Percentiles rank a stretch among this genome's conserved stretches.
Evolutionary conservation across 1,139 yeast species (phyloP).

Genomic region (Saccharomyces pastorianus): DNA sequence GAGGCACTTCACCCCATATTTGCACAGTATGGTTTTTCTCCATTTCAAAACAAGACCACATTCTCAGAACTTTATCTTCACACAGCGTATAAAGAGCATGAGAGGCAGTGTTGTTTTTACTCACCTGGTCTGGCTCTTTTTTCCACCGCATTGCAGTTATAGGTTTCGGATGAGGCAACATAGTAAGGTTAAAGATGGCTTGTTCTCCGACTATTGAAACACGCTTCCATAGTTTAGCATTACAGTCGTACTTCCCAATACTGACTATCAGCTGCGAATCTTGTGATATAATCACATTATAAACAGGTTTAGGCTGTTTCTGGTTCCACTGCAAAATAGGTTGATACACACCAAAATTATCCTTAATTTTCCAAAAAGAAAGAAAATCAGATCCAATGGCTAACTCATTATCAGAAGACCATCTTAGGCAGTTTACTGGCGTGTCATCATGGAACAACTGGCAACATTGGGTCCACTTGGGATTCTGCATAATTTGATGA

Average conservation of each 20-base stretch:
- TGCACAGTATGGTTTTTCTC: constrained; percentile 51
- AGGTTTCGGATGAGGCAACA: constrained; percentile 55
- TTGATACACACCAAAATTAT: constrained; percentile 39
- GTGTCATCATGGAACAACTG: constrained; percentile 34
- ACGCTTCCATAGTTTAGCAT: constrained; percentile 75
- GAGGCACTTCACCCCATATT: constrained; percentile 50
- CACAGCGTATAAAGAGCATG: constrained; percentile 49
- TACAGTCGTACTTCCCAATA: constrained; percentile 51
- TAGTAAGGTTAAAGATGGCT: constrained; percentile 62
- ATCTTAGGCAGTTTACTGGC: constrained; percentile 46
- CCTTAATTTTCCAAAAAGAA: constrained; percentile 45
- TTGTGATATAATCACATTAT: constrained; percentile 48
- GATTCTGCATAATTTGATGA: constrained; percentile 34
- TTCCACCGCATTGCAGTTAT: constrained; percentile 55
- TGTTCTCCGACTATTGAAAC: constrained; percentile 57
- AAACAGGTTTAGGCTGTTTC: constrained; percentile 50
- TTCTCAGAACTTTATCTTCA: constrained; percentile 47
- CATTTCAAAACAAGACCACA: constrained; percentile 67
- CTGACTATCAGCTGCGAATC: constrained; percentile 63
- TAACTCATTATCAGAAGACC: constrained; percentile 60
- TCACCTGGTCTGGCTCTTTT: constrained; percentile 34
- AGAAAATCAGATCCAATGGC: constrained; percentile 53
- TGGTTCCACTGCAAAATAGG: constrained; percentile 46
- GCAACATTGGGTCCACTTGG: constrained; percentile 44
- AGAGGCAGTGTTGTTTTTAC: not conserved